A percentile compares a stretch with the other conserved stretches of the same genome.
Evolutionary conservation across 2,329 filamentous ascomycete genomes (phyloP).

Genomic region (Phialocephala subalpina): DNA sequence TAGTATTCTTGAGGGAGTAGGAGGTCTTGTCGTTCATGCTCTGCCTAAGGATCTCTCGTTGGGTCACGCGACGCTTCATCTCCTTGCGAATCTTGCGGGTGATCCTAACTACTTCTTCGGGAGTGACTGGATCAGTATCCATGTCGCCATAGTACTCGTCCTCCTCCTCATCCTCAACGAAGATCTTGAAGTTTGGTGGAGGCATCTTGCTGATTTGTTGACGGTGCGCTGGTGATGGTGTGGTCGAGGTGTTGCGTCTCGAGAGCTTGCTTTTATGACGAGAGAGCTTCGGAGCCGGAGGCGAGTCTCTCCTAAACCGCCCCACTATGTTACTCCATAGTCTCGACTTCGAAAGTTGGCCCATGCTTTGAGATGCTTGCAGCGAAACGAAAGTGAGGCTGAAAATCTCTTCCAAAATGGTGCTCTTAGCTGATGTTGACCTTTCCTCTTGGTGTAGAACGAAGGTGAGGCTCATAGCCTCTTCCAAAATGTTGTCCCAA

Average conservation of each 20-base stretch:
- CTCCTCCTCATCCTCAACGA: not conserved
- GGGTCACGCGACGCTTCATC: no score
- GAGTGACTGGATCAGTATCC: no score
- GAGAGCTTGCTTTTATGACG: not conserved
- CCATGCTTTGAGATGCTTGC: not conserved
- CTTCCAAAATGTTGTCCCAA: no score
- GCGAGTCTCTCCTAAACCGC: not conserved
- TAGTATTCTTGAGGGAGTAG: not conserved
- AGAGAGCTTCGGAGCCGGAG: not conserved
- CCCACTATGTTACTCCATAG: not conserved
- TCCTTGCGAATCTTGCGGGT: not conserved
- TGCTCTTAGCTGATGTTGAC: no score
- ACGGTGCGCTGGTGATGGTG: not conserved
- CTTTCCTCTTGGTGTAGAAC: no score
- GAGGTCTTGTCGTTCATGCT: constrained; percentile 4
- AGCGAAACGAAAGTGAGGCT: not conserved
- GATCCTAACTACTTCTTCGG: not conserved
- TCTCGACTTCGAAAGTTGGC: not conserved
- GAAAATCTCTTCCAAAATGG: not conserved
- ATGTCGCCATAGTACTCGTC: not conserved
- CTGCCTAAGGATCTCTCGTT: not conserved
- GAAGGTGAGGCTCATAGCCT: not conserved
- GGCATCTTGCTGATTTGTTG: not conserved
- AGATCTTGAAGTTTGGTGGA: not conserved
- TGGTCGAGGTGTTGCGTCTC: not conserved